phyloP scores from a whole-genome alignment of 2,329 filamentous ascomycete genomes.

The Calonectria multiphialidica region DNA sequence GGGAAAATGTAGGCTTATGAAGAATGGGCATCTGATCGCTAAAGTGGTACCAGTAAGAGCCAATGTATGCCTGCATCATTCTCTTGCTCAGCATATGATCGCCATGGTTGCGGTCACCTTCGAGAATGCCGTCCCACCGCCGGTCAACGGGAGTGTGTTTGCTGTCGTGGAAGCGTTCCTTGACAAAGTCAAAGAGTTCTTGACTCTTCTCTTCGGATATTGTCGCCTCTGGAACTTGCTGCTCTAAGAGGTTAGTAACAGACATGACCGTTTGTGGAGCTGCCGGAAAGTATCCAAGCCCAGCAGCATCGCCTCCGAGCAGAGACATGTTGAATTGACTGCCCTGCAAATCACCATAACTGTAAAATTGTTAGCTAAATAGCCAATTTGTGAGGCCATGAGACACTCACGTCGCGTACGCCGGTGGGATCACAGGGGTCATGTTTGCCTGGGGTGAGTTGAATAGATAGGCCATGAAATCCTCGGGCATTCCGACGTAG shows the following conservation, averaged over 20 bases:
- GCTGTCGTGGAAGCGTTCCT: constrained; percentile 83
- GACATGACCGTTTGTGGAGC: constrained; percentile 86
- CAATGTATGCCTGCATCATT: constrained; percentile 97
- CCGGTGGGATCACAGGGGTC: constrained; percentile 61
- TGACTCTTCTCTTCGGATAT: constrained; percentile 90
- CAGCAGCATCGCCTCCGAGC: constrained; percentile 59
- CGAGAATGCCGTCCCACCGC: constrained; percentile 81
- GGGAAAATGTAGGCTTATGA: constrained; percentile 92
- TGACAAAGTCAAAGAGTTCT: constrained; percentile 86
- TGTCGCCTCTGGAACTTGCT: constrained; percentile 81
- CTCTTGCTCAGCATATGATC: constrained; percentile 81
- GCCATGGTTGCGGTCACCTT: constrained; percentile 79
- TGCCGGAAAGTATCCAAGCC: constrained; percentile 69
- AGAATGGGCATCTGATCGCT: constrained; percentile 95
- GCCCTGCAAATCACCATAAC: constrained; percentile 64
- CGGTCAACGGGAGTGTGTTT: constrained; percentile 80
- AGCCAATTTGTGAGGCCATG: background rate
- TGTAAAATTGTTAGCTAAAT: constrained; percentile 47
- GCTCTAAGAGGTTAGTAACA: constrained; percentile 86
- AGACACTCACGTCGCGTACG: constrained; percentile 59
- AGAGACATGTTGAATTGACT: constrained; percentile 59
- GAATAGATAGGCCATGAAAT: constrained; percentile 88
- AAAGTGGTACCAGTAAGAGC: constrained; percentile 95
- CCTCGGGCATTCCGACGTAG: constrained; percentile 84
- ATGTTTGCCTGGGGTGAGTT: constrained; percentile 59